A percentile compares a stretch with the other conserved stretches of the same genome.
These are phyloP conservation scores for Fusarium verticillioides DNA, from an alignment of 2,329 filamentous ascomycete species.

Conservation along the genomic window DNA sequence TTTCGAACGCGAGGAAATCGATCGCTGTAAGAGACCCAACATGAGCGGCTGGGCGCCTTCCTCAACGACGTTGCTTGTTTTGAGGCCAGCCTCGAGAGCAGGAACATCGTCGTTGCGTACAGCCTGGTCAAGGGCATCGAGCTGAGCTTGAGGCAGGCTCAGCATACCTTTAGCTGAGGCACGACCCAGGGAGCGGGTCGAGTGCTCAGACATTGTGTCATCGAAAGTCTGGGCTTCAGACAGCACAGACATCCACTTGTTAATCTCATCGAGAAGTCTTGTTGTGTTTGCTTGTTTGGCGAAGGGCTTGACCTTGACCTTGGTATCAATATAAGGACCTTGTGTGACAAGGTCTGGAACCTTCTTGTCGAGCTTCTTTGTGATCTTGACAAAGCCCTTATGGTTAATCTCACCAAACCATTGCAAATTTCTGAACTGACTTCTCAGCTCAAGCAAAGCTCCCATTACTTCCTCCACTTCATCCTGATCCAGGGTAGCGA, in stretches of 20 bases:
- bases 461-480: constrained; percentile 93
- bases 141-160: constrained; percentile 73
- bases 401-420: constrained; percentile 99
- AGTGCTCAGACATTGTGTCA: constrained; percentile 79
- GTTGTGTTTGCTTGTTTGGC: constrained; percentile 73
- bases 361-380: constrained; percentile 98
- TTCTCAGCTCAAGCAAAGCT: constrained; percentile 87
- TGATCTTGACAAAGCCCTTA: constrained; percentile 96
- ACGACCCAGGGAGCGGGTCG: constrained; percentile 79
- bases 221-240: constrained; percentile 81
- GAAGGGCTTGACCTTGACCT: constrained; percentile 89
- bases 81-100: constrained; percentile 66
- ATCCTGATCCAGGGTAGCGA: constrained; percentile 82
- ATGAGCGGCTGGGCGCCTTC: constrained; percentile 70
- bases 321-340: constrained; percentile 86
- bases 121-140: constrained; percentile 78
- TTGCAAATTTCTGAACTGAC: constrained; percentile 88
- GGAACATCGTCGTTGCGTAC: constrained; percentile 75
- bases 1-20: constrained; percentile 76
- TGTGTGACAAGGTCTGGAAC: constrained; percentile 80
- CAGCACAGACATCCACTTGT: constrained; percentile 89
- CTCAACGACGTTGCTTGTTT: constrained; percentile 63
- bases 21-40: constrained; percentile 81
- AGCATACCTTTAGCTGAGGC: constrained; percentile 80
- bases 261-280: constrained; percentile 71